Evolutionary conservation across 2,329 filamentous ascomycete genomes (phyloP).

Genomic region (Microthyrium microscopicum): DNA sequence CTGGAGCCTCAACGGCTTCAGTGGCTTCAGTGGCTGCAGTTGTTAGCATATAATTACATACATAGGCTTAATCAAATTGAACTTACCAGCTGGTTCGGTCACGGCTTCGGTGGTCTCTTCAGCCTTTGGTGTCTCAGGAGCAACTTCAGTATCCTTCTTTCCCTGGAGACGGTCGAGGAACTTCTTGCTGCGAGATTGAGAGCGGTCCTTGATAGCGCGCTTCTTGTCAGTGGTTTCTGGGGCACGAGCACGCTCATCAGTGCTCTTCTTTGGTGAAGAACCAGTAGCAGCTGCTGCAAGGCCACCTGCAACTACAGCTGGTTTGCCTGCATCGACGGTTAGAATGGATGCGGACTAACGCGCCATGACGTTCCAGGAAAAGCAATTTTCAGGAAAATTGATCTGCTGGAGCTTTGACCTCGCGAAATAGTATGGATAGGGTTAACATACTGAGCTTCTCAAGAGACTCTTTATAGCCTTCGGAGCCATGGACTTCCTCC

Average conservation of each 20-base stretch:
- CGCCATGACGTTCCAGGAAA: too few species aligned
- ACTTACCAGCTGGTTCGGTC: background rate
- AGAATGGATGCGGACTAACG: constrained; percentile 15
- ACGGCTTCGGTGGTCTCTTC: background rate
- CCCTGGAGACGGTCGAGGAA: constrained; percentile 41
- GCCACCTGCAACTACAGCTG: constrained; percentile 20
- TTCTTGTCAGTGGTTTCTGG: constrained; percentile 21
- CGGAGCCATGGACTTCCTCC: constrained; percentile 55
- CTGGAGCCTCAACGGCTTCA: too few species aligned
- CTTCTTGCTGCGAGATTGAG: constrained; percentile 37
- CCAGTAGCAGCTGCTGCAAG: constrained; percentile 15
- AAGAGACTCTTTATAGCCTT: constrained; percentile 75
- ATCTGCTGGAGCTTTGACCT: too few species aligned
- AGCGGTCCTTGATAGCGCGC: constrained; percentile 42
- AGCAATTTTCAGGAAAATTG: too few species aligned
- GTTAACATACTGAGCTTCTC: constrained; percentile 47
- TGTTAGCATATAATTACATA: too few species aligned
- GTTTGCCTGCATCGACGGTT: constrained; percentile 22
- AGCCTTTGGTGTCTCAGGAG: constrained; percentile 5
- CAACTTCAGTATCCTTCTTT: constrained; percentile 32
- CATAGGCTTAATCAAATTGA: too few species aligned
- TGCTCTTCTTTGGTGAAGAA: constrained; percentile 30
- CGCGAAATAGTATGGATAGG: too few species aligned
- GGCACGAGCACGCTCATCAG: constrained; percentile 16
- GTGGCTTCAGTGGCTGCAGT: too few species aligned